Conservation (phyloP, 2,329 filamentous ascomycete species). For the Trichoderma lentiforme region DNA sequence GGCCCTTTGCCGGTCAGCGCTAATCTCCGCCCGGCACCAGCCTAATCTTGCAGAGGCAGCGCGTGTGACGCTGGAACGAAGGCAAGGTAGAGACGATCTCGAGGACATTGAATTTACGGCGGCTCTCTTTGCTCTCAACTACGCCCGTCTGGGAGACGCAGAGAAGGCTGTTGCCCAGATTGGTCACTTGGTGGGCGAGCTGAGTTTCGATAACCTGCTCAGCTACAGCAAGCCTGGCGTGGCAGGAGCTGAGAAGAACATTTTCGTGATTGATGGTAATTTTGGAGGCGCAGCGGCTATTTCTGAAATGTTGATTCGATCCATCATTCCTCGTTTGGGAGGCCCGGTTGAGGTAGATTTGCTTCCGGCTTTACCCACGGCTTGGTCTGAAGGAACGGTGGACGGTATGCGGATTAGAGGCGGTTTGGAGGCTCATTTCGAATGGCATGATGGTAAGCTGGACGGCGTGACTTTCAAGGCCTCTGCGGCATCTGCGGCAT, state of each 20-base stretch:
- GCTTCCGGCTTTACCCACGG: constrained; percentile 12
- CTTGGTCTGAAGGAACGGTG: constrained; percentile 12
- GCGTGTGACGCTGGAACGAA: constrained; percentile 7
- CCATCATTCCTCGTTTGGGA: constrained; percentile 6
- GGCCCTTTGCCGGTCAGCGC: constrained; percentile 16
- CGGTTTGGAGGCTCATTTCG: background rate
- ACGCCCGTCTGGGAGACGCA: constrained; percentile 12
- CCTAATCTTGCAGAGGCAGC: constrained; percentile 10
- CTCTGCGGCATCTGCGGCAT: background rate
- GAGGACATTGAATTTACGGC: constrained; percentile 19
- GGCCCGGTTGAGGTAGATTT: constrained; percentile 9
- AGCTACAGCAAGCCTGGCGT: constrained; percentile 18
- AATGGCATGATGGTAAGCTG: constrained; percentile 1
- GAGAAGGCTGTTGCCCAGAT: constrained; percentile 13
- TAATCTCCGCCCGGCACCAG: constrained; percentile 9
- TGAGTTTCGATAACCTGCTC: constrained; percentile 18
- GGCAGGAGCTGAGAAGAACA: constrained; percentile 6
- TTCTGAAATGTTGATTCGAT: constrained; percentile 17
- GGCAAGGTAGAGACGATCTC: constrained; percentile 12
- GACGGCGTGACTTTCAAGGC: constrained; percentile 5
- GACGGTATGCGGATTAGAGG: constrained; percentile 9
- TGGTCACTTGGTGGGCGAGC: constrained; percentile 13
- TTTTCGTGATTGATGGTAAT: constrained; percentile 18
- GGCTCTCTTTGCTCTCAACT: constrained; percentile 16
- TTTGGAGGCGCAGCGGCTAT: constrained; percentile 14